A percentile compares a stretch with the other conserved stretches of the same genome.
Evolutionary conservation across 106 monocot species (phyloP).

Genomic region (Xerophyta viscosa): DNA sequence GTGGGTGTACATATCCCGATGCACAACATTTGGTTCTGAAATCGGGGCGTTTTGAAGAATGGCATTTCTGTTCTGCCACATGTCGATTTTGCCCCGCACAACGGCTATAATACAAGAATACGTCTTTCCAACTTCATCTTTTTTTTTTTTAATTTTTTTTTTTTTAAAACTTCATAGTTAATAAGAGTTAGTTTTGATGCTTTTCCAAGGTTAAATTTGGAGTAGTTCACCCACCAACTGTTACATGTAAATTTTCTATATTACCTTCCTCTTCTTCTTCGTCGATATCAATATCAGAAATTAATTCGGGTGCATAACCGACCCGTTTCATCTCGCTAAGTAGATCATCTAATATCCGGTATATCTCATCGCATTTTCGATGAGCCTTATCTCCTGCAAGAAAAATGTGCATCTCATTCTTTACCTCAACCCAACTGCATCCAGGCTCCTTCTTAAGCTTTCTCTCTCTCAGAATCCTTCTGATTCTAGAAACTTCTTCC

Average conservation of each 20-base stretch:
- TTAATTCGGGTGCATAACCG: constrained; percentile 18
- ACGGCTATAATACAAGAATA: too few species aligned
- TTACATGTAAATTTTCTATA: constrained; percentile 7
- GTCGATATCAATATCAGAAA: constrained; percentile 12
- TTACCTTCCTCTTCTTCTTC: constrained; percentile 11
- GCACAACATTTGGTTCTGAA: too few species aligned
- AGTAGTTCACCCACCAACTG: constrained; percentile 7
- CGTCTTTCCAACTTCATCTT: too few species aligned
- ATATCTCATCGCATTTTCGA: constrained; percentile 39
- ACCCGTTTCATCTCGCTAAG: constrained; percentile 46
- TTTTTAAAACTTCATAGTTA: too few species aligned
- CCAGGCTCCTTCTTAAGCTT: constrained; percentile 84
- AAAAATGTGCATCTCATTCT: constrained; percentile 56
- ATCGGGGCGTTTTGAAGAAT: too few species aligned
- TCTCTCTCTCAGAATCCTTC: constrained; percentile 57
- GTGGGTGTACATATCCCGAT: too few species aligned
- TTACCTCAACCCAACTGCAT: constrained; percentile 91
- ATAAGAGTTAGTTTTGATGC: too few species aligned
- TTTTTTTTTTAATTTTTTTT: too few species aligned
- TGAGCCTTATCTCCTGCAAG: constrained; percentile 64
- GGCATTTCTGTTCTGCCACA: too few species aligned
- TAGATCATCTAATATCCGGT: constrained; percentile 37
- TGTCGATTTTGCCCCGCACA: too few species aligned
- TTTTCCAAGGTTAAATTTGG: too few species aligned
- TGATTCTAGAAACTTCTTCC: constrained; percentile 57